Conservation (phyloP, 257 asterid genomes). For the Solanum chiquidenum region DNA sequence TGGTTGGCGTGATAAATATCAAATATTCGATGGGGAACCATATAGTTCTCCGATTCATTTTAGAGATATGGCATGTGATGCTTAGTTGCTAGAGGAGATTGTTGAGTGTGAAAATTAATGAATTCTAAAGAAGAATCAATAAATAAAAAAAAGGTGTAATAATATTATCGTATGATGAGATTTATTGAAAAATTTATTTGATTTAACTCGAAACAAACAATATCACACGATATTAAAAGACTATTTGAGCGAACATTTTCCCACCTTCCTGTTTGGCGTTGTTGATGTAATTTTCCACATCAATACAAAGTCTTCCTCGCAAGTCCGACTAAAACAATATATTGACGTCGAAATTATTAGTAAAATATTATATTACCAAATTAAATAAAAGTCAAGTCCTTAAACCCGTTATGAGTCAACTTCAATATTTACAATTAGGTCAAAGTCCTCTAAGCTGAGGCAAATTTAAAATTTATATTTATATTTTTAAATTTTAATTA, state of each 20-base stretch:
- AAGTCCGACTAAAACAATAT: background rate
- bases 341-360: background rate
- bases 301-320: background rate
- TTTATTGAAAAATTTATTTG: background rate
- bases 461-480: no score
- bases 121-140: background rate
- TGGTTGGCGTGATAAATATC: background rate
- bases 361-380: background rate
- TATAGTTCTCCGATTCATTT: background rate
- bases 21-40: background rate
- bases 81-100: background rate
- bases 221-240: background rate
- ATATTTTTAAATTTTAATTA: no score
- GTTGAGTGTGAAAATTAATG: background rate
- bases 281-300: background rate
- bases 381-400: background rate
- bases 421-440: background rate
- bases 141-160: background rate
- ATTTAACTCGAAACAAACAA: background rate
- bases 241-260: background rate
- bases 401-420: background rate
- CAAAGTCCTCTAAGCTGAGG: background rate
- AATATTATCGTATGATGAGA: background rate
- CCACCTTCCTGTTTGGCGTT: background rate
- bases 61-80: background rate